phyloP scores from a whole-genome alignment of 2,329 filamentous ascomycete species.

The Exophiala dermatitidis region DNA sequence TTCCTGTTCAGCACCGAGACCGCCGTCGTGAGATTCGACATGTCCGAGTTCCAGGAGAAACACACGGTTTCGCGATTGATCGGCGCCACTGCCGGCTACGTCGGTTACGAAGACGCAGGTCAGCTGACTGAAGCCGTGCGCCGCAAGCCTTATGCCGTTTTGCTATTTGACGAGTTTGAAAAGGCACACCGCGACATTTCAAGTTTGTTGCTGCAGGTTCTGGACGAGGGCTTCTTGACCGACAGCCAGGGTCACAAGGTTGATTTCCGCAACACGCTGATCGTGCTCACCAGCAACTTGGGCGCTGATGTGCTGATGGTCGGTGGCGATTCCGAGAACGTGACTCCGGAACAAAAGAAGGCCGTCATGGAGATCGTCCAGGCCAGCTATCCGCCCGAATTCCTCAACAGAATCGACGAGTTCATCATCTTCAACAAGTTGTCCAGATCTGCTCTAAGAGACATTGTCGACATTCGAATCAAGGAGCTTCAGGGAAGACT shows the following conservation, averaged over 20 bases:
- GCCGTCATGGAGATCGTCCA: constrained; percentile 86
- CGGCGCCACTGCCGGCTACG: constrained; percentile 86
- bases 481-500: constrained; percentile 75
- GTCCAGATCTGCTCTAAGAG: constrained; percentile 66
- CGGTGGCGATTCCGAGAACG: constrained; percentile 54
- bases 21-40: constrained; percentile 90
- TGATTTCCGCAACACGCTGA: constrained; percentile 93
- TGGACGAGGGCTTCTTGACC: constrained; percentile 93
- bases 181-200: constrained; percentile 96
- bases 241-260: constrained; percentile 94
- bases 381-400: constrained; percentile 72
- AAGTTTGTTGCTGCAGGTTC: constrained; percentile 80
- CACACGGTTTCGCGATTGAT: constrained; percentile 92
- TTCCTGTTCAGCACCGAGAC: constrained; percentile 91
- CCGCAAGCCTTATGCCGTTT: constrained; percentile 87
- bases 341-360: constrained; percentile 64
- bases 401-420: constrained; percentile 92
- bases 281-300: constrained; percentile 91
- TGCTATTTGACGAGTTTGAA: constrained; percentile 95
- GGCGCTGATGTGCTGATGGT: constrained; percentile 86
- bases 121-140: constrained; percentile 93
- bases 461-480: constrained; percentile 89
- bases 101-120: constrained; percentile 93
- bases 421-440: constrained; percentile 94
- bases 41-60: constrained; percentile 97